A percentile compares a stretch with the other conserved stretches of the same genome.
Evolutionary conservation across 163 green algal genomes (phyloP).

Genomic region (Chlorella variabilis): DNA sequence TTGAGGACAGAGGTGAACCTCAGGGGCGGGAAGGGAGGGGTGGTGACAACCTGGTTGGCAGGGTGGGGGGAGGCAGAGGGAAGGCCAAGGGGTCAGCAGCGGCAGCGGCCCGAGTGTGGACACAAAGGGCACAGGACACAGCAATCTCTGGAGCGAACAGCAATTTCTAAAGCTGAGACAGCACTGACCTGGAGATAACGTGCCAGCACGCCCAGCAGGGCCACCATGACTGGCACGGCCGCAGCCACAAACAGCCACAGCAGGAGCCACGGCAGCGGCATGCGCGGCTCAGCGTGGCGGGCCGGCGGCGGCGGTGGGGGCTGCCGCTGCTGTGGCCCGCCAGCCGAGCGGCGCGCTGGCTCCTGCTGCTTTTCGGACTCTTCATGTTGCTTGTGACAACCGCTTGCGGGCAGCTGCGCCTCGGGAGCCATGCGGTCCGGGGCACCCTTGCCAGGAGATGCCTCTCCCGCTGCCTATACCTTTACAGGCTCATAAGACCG

Average conservation of each 20-base stretch:
- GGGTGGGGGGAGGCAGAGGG: neutral
- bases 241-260: conserved; percentile 7
- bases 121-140: too few species aligned
- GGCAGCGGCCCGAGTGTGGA: too few species aligned
- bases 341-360: too few species aligned
- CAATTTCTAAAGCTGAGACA: neutral
- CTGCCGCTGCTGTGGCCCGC: too few species aligned
- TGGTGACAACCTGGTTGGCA: neutral
- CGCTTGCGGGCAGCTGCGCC: too few species aligned
- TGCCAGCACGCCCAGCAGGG: neutral
- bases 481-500: too few species aligned
- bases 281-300: neutral
- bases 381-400: too few species aligned
- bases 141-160: too few species aligned
- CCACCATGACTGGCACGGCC: neutral
- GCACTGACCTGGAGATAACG: conserved; percentile 7
- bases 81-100: neutral
- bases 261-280: neutral
- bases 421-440: too few species aligned
- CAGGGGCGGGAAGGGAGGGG: conserved; percentile 8
- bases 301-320: neutral
- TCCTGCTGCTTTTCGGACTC: too few species aligned
- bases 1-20: conserved; percentile 2
- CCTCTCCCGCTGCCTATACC: too few species aligned
- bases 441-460: too few species aligned